Evolutionary conservation across 2,329 filamentous ascomycete genomes (phyloP).

Genomic region (Colletotrichum trifolii): DNA sequence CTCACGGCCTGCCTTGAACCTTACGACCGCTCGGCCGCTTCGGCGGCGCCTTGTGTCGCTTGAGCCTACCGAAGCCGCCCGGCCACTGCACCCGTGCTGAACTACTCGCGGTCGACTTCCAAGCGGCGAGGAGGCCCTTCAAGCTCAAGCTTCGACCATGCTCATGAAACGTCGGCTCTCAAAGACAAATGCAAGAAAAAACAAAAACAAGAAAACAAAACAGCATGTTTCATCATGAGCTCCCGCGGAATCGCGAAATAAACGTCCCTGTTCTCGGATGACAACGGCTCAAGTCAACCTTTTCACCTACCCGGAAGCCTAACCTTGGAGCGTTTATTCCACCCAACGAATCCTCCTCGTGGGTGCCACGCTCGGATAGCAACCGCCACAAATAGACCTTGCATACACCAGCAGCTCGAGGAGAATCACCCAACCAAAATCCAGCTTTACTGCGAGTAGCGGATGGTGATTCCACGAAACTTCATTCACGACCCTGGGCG

Average conservation of each 20-base stretch:
- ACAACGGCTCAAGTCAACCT: constrained; percentile 20
- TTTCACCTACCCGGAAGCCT: constrained; percentile 26
- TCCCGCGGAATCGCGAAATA: constrained; percentile 13
- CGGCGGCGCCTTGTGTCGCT: constrained; percentile 11
- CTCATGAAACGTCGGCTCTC: constrained; percentile 24
- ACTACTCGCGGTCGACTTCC: constrained; percentile 10
- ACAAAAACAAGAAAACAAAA: neutral
- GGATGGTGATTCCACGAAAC: too few species aligned
- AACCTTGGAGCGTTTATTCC: constrained; percentile 11
- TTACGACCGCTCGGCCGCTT: constrained; percentile 13
- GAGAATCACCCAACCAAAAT: too few species aligned
- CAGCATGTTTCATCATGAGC: neutral
- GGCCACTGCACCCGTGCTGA: constrained; percentile 11
- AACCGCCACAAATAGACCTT: too few species aligned
- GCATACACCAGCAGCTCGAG: too few species aligned
- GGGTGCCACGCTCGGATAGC: too few species aligned
- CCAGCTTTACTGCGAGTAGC: too few species aligned
- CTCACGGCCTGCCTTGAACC: neutral
- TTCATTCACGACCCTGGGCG: too few species aligned
- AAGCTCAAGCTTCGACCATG: constrained; percentile 31
- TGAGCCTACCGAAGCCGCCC: constrained; percentile 18
- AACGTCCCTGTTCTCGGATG: constrained; percentile 10
- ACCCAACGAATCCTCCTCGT: neutral
- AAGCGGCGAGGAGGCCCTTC: neutral
- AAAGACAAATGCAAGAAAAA: constrained; percentile 4